Base-by-base conservation (phyloP, 2,329 filamentous ascomycete species). In the Colletotrichum scovillei region DNA sequence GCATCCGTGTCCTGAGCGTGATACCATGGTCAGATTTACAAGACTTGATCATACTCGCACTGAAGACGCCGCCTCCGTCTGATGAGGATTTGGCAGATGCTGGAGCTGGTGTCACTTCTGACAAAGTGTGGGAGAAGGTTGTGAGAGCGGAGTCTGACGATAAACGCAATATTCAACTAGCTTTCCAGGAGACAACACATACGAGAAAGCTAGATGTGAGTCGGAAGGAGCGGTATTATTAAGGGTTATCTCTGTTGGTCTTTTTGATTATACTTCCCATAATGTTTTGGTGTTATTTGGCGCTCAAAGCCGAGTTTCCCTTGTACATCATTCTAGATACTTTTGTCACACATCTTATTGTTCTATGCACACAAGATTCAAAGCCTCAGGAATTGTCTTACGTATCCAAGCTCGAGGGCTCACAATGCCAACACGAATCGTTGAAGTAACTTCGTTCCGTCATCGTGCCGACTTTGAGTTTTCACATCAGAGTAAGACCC, bases 21-120 rank as follows among this genome's bases (percentile, higher is more conserved):
- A 35, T 62, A 11, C 55, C 71, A 2, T 66, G 71, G 71, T 28
- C 60, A 1, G 71, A 73, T 22, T 19, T 73, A 12, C 60, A 73
- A 22, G 71, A 65, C 5, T 30, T 73, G 24, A 14, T 73, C 3
- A 16, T 73, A 16, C 38, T 62, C 1, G 67, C 42, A 7, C 35
- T 73, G 3, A 55, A 32, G 4, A 55, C 60, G 22, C 26, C 67
- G 3, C 53, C 55, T 1, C 46, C 67, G 2, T 11, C 14, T 2
- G 59, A 56, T 2, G 24, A n/a, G 1, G 60, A 57, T 3, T 30
- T 73, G 42, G 14, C 22, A 2, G 32, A 60, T 22, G 66, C 60
- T 3, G 70, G 59, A 0, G 67, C 66, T 4, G 70, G 70, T 2
- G 38, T 73, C 1, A 60, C 7, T 2, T 32, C 22, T 2, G 28